Evolutionary conservation across 2,329 filamentous ascomycete genomes (phyloP).

Genomic region (Colletotrichum abscissum): DNA sequence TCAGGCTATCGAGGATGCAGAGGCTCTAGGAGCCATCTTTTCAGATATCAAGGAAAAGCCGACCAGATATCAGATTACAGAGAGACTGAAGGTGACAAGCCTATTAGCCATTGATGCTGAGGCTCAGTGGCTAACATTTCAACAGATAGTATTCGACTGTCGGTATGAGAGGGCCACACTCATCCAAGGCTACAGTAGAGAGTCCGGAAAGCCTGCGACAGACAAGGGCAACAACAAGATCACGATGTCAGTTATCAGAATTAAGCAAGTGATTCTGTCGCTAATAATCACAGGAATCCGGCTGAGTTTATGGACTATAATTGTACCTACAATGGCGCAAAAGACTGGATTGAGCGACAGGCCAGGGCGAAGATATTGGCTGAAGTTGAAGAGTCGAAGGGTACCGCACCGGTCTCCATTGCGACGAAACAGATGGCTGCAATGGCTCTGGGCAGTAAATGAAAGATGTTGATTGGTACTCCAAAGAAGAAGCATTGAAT

Average conservation of each 20-base stretch:
- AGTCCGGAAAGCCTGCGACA: conserved; percentile 51
- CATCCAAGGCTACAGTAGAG: conserved; percentile 55
- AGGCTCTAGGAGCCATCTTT: conserved; percentile 47
- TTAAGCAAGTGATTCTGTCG: conserved; percentile 28
- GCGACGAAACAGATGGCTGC: conserved; percentile 4
- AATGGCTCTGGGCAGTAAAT: neutral
- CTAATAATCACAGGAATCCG: conserved; percentile 42
- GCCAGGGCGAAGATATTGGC: neutral
- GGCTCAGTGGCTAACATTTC: neutral
- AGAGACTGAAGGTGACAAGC: conserved; percentile 29
- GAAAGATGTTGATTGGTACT: neutral
- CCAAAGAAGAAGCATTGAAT: neutral
- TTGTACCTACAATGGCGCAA: conserved; percentile 48
- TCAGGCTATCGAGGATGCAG: conserved; percentile 54
- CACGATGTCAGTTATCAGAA: neutral
- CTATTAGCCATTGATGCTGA: neutral
- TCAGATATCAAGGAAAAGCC: conserved; percentile 37
- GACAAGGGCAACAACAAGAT: conserved; percentile 36
- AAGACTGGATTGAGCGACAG: conserved; percentile 43
- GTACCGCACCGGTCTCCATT: neutral
- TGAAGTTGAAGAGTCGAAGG: neutral
- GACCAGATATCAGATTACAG: conserved; percentile 38
- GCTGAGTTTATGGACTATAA: conserved; percentile 56
- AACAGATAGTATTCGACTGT: conserved; percentile 40
- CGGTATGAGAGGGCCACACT: conserved; percentile 51